phyloP scores from a whole-genome alignment of 805 yeast genomes.

The Pichia paraexigua region DNA sequence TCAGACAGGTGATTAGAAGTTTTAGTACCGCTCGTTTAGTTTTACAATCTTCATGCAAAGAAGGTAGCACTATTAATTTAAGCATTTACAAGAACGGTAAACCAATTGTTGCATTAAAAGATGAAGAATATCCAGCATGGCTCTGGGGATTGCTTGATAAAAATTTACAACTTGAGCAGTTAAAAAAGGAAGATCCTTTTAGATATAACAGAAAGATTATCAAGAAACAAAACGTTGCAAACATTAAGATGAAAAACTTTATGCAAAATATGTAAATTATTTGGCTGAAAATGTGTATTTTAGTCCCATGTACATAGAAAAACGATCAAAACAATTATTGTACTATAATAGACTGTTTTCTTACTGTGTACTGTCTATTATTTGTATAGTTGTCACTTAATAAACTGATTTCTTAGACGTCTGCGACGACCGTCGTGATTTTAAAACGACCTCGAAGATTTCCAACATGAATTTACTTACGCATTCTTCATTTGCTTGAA shows the following conservation, averaged over 20 bases:
- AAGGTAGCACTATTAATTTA: conserved; percentile 67
- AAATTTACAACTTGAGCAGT: conserved; percentile 46
- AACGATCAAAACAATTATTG: not conserved
- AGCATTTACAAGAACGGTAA: conserved; percentile 73
- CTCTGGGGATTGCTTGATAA: conserved; percentile 78
- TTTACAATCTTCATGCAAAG: conserved; percentile 45
- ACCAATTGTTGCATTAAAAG: conserved; percentile 83
- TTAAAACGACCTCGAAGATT: not conserved
- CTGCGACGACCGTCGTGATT: not conserved
- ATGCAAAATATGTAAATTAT: conserved; percentile 32
- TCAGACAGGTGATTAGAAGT: conserved; percentile 10
- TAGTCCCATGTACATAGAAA: not conserved
- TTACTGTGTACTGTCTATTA: not conserved
- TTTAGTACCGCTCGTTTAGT: conserved; percentile 15
- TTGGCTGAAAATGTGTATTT: not conserved
- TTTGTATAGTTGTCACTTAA: not conserved
- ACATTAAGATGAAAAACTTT: conserved; percentile 75
- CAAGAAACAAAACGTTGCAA: conserved; percentile 57
- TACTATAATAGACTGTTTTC: not conserved
- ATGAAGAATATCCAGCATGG: conserved; percentile 91
- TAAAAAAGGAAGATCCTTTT: conserved; percentile 49
- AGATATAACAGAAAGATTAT: conserved; percentile 63
- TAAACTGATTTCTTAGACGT: not conserved
- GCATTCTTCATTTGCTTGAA: not conserved
- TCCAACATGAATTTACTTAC: not conserved